A percentile compares a stretch with the other conserved stretches of the same genome.
phyloP scores from a whole-genome alignment of 2,329 filamentous ascomycete genomes.

The Furcasterigmium furcatum region DNA sequence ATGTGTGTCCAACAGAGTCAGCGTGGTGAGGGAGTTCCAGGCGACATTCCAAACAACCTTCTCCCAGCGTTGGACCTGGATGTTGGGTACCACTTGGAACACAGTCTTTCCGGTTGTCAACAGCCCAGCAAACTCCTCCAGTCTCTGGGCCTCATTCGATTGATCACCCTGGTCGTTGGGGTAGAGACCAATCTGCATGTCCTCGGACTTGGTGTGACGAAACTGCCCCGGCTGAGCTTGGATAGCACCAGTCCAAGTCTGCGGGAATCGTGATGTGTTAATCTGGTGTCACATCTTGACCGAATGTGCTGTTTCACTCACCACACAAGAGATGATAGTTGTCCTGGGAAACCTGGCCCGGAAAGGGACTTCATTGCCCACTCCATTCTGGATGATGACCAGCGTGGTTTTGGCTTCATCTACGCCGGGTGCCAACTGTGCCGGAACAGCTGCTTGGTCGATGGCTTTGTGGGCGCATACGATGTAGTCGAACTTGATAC shows the following conservation, averaged over 20 bases:
- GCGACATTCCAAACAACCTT: conserved; percentile 60
- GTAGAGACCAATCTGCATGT: conserved; percentile 53
- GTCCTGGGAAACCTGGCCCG: conserved; percentile 41
- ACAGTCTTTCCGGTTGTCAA: conserved; percentile 38
- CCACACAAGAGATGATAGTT: conserved; percentile 53
- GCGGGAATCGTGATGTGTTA: too few relatives aligned
- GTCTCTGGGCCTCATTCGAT: conserved; percentile 26
- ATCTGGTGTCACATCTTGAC: background rate
- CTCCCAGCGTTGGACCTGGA: conserved; percentile 56
- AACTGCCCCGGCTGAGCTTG: conserved; percentile 47
- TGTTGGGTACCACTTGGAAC: conserved; percentile 45
- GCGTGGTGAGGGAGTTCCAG: conserved; percentile 58
- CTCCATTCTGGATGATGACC: conserved; percentile 60
- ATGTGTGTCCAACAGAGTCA: conserved; percentile 50
- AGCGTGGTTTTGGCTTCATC: conserved; percentile 42
- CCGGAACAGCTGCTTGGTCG: conserved; percentile 31
- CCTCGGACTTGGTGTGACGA: conserved; percentile 47
- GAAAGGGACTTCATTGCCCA: conserved; percentile 57
- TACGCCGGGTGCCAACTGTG: conserved; percentile 27
- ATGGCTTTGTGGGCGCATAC: conserved; percentile 55
- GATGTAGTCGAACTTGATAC: conserved; percentile 49
- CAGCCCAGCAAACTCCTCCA: conserved; percentile 36
- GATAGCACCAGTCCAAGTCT: conserved; percentile 50
- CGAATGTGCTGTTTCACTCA: conserved; percentile 24
- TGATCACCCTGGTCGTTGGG: conserved; percentile 27